Evolutionary conservation across 2,329 filamentous ascomycete genomes (phyloP), one percentile per base, ranked within the genome.

Genomic region (Fusarium denticulatum): DNA sequence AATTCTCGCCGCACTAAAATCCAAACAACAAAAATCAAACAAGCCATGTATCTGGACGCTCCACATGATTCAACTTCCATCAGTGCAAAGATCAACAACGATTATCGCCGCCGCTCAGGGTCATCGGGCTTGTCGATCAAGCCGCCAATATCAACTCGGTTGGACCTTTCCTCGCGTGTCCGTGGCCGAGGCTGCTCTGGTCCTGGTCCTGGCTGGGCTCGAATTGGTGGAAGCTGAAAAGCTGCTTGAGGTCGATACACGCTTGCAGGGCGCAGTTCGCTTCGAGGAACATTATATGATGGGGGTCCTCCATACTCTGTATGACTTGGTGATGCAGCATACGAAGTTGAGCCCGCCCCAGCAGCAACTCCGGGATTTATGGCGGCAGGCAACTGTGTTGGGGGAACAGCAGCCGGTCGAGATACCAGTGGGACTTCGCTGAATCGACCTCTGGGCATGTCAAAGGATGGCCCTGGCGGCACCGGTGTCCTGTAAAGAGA

Each of bases 111-210:
- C 55, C 74, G 76, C 69, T 72, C 79, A 53, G 73, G 79, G 42
- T 72, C 84, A 74, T 86, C 86, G 30, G 87, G 86, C 80, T 85
- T 88, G 73, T 90, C 90, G 76, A 93, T 88, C 77, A 90, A 84
- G 5, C 89, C 89, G 16, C 86, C 88, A 69, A 92, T 91, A 75
- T 90, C 89, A 55, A 91, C 86, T 22, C 90, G 86, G 42, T 84
- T 81, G 24, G 84, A 81, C 34, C 88, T 85, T 62, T 89, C 88
- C 64, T 88, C 87, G 47, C 86, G 83, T 61, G 79, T 78, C 11
- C 47, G 67, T 61, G 42, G 28, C 42, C 50, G 58, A 28, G 66
- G 57, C 43, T 76, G 78, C 13, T 83, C 80, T 20, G 83, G 78
- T 11, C 82, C 80, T 20, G 83, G 78, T 10, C 82, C 80, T 20